Percentiles rank a stretch among this genome's conserved stretches.
phyloP scores from a whole-genome alignment of 345 rosid species.

The Pistacia integerrima region DNA sequence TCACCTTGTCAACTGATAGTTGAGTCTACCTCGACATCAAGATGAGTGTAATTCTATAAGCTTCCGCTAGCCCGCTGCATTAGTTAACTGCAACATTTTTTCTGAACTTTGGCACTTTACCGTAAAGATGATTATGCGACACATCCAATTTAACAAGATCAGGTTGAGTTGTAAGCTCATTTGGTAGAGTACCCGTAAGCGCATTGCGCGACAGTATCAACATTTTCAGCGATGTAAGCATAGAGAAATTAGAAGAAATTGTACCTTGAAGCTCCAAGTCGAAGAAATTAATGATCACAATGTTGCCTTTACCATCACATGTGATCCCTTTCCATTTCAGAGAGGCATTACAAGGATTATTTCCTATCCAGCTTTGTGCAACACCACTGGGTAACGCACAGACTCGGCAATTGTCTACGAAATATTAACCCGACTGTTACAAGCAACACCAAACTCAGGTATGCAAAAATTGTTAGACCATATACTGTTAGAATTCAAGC shows the following conservation, averaged over 20 bases:
- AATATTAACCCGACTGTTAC: conserved; percentile 42
- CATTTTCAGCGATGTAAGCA: conserved; percentile 35
- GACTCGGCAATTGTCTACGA: conserved; percentile 43
- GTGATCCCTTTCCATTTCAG: conserved; percentile 51
- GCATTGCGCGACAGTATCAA: conserved; percentile 45
- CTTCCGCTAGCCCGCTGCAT: no score
- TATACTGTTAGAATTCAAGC: conserved; percentile 17
- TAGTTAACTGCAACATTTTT: no score
- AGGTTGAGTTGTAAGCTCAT: conserved; percentile 38
- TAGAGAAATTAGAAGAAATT: conserved; percentile 47
- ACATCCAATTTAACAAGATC: conserved; percentile 44
- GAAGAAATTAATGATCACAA: conserved; percentile 43
- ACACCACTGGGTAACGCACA: conserved; percentile 52
- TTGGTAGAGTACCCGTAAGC: conserved; percentile 54
- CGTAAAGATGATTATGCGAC: conserved; percentile 37
- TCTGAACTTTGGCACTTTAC: no score
- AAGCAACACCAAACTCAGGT: conserved; percentile 40
- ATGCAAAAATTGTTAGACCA: conserved; percentile 49
- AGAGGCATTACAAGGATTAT: conserved; percentile 46
- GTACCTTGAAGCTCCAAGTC: conserved; percentile 55
- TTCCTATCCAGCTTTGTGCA: conserved; percentile 55
- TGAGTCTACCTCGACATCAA: no score
- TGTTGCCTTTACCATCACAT: conserved; percentile 33
- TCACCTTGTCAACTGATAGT: no score
- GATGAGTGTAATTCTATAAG: no score